Base-by-base conservation (phyloP, 768 basidiomycete genomes). In the Lactarius tabidus region DNA sequence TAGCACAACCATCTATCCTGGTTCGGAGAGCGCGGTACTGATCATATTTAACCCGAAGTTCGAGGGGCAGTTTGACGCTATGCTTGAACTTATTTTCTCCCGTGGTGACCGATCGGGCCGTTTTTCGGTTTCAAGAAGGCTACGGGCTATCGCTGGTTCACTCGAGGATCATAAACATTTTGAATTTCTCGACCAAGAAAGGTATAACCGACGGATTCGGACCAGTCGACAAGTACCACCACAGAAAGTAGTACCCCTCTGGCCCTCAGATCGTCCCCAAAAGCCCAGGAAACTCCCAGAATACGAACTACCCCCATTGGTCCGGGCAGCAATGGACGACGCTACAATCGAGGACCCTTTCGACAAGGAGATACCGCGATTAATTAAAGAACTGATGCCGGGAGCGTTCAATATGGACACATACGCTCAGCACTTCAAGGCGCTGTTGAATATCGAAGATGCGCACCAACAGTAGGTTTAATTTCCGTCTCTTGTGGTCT, bases 391-490 rank as follows among this genome's bases (percentile, higher is more conserved):
- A 6, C 38, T 62, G 48, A 20, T 18, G 33, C 65, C 65, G 2
- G 17, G 1, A 5, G 29, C n/a, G 0, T 45, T 66, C 10, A 43
- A 28, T 23, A 43, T 62, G 17, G 60, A 58, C 23, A 66, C 60
- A 12, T 66, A 62, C 26, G 15, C 48, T n/a, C 31, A 62, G 33
- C 62, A 41, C 38, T 66, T 62, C 51, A 43, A 57, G n/a, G 60
- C 60, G 3, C 31, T 66, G 38, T 35, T 69, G 9, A 62, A 60
- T 23, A 35, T 69, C 6, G 58, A 67, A 54, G 74, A 75, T 43
- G 77, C 79, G 17, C 77, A 79, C 15, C 85, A 86, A 7, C 84
- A 86, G 72, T 69, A 75, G 31, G 80, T 85, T 6, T 71, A 74
- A 31, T 71, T 9, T 38, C 20, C 2, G n/a, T 15, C 52, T 9